Conservation (phyloP, 2,329 filamentous ascomycete genomes). For the Neofusicoccum cordaticola region DNA sequence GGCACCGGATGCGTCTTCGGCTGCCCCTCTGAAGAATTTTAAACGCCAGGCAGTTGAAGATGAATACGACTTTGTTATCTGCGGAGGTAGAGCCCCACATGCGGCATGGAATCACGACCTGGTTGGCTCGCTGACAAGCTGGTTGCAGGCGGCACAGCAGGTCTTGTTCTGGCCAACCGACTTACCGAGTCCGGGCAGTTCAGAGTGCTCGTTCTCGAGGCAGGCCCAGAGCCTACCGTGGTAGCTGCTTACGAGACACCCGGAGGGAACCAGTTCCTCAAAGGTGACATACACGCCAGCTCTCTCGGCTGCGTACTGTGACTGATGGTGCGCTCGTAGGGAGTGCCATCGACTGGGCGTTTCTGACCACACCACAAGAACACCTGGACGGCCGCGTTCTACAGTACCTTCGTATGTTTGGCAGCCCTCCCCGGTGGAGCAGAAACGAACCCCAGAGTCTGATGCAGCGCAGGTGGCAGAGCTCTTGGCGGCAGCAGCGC, state of each 20-base stretch:
- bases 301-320: slow-evolving; percentile 1
- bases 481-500: slow-evolving; percentile 29
- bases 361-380: slow-evolving; percentile 26
- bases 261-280: slow-evolving; percentile 29
- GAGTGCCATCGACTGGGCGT: slow-evolving; percentile 30
- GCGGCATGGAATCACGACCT: too few relatives aligned
- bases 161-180: slow-evolving; percentile 24
- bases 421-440: too few relatives aligned
- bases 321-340: slow-evolving; percentile 5
- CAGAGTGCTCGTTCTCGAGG: slow-evolving; percentile 27
- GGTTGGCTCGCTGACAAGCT: too few relatives aligned
- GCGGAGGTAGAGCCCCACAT: slow-evolving; percentile 13
- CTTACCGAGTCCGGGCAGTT: slow-evolving; percentile 24
- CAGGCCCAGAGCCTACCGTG: slow-evolving; percentile 22
- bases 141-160: slow-evolving; percentile 26
- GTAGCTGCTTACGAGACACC: slow-evolving; percentile 29
- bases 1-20: not conserved
- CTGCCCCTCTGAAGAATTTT: not conserved
- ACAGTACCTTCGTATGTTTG: slow-evolving; percentile 22
- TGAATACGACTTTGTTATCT: slow-evolving; percentile 20
- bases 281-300: slow-evolving; percentile 15
- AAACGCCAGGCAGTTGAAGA: slow-evolving; percentile 16
- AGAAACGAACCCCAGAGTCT: not conserved
- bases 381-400: slow-evolving; percentile 25
- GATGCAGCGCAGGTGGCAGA: slow-evolving; percentile 18